Base-by-base conservation (phyloP, 2,329 filamentous ascomycete species). In the Trichoderma afroharzianum region DNA sequence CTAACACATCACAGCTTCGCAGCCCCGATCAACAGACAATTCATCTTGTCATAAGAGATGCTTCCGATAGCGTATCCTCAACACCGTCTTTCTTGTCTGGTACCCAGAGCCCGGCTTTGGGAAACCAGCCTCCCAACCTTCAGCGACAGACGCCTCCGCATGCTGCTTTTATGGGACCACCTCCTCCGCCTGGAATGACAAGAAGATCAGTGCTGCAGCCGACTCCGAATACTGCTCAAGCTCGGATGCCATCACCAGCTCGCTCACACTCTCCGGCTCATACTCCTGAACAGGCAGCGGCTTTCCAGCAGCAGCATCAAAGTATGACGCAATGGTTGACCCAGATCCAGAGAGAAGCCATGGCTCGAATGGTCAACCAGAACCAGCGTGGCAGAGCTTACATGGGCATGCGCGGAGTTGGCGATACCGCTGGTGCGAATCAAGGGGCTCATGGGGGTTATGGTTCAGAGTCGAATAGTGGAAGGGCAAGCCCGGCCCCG, bases 21-120 rank as follows among this genome's bases (percentile, higher is more conserved):
- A 80, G 77, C 26, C 78, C 80, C 50, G 83, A 87, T 59, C 81
- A 83, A 70, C 85, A 88, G 72, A 87, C 85, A 1, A 82, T 88
- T 21, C 87, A 88, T 74, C 81, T 88, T 12, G 86, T 88, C 26
- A 79, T 88, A 58, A 81, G 85, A 74, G 85, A 84, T 61, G 61
- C 76, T 9, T 70, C 74, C 39, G 81, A 83, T 28, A 72, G 75
- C 39, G 78, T 77, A 24, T 71, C 79, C 21, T 67, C 78, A 11
- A 77, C 76, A 21, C 76, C 77, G 55, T 70, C 75, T 21, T 63
- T 73, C 68, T 72, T 72, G 55, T 75, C 72, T 71, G 77, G 72
- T 73, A 78, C 74, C 72, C 77, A 73, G 43, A 81, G 75, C 73
- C 79, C 74, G 53, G 74, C 75, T 28, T 67, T 75, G 15, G 74